Base-by-base conservation (phyloP, 2,329 filamentous ascomycete genomes). In the Ophiostoma himal-ulmi region DNA sequence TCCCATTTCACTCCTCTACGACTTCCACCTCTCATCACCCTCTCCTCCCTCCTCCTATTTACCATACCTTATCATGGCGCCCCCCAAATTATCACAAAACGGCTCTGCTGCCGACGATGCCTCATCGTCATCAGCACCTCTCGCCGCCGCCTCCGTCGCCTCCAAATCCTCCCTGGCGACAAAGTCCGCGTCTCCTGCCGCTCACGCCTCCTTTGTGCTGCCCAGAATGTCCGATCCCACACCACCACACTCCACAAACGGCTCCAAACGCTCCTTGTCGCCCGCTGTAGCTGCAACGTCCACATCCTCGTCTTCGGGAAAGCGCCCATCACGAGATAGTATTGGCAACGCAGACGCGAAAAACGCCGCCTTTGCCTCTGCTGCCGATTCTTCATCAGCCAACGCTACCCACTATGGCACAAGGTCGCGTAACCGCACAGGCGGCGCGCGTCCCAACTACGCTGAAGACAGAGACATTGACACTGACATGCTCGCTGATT, bases 381-480 rank as follows among this genome's bases (percentile, higher is more conserved):
- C 30, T 36, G n/a, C 1, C 64, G 57, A 48, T 17, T 37, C 57
- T 10, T 64, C 70, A 11, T 69, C 72, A n/a, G 71, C 85, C 74
- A 82, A 81, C 37, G 83, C 90, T 68, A 89, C 88, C 75, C 89
- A 88, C 67, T 97, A 99, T 80, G 94, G 94, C 77, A 99, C 95
- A 78, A 91, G 94, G 76, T 97, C 94, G 75, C 91, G 95, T 79
- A 96, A 96, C 80, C 90, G 94, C 77, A 89, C 87, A 71, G 91
- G 91, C 76, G 88, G 86, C 75, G 86, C 91, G 75, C 91, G 95
- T 75, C 89, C 91, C 74, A 99, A 99, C 81, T 99, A 99, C 80
- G 94, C 95, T 68, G 95, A 99, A 81, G 92, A 94, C 80, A 91
- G 87, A 81, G 94, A 97, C 79, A 84, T 94, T 75, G 94, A 98